These are phyloP conservation scores for Erodium maritimum DNA, from an alignment of 345 rosid species.

Conservation along the genomic window DNA sequence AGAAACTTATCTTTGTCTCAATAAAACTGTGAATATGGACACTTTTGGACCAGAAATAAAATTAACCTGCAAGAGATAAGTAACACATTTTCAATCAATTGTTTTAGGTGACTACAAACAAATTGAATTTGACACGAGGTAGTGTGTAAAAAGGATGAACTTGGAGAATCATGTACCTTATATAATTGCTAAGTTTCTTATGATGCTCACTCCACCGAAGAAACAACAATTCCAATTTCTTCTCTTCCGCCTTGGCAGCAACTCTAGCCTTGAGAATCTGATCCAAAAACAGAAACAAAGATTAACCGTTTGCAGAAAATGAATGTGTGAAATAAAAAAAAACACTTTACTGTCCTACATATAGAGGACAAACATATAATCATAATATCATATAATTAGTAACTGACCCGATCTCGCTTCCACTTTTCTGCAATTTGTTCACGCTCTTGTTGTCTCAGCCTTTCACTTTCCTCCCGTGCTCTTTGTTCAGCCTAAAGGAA, in stretches of 20 bases:
- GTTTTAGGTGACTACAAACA: not conserved
- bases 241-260: constrained; percentile 93
- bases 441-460: constrained; percentile 51
- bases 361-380: not conserved
- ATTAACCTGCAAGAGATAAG: constrained; percentile 68
- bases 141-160: not conserved
- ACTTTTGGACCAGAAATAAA: constrained; percentile 97
- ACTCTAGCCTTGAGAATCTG: constrained; percentile 90
- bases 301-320: not conserved
- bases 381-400: not conserved
- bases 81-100: not conserved
- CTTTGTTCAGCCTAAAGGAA: constrained; percentile 65
- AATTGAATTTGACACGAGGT: not conserved
- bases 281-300: not conserved
- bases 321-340: not conserved
- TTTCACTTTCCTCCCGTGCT: constrained; percentile 87
- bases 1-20: constrained; percentile 74
- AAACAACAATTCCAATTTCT: constrained; percentile 90
- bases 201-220: constrained; percentile 95
- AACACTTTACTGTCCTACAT: not conserved
- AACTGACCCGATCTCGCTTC: constrained; percentile 82
- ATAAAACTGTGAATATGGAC: constrained; percentile 96
- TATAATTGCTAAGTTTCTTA: constrained; percentile 73
- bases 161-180: constrained; percentile 43
- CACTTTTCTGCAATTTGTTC: no score